Evolutionary conservation across 2,329 filamentous ascomycete species (phyloP).

Genomic region (Botryotinia narcissicola): DNA sequence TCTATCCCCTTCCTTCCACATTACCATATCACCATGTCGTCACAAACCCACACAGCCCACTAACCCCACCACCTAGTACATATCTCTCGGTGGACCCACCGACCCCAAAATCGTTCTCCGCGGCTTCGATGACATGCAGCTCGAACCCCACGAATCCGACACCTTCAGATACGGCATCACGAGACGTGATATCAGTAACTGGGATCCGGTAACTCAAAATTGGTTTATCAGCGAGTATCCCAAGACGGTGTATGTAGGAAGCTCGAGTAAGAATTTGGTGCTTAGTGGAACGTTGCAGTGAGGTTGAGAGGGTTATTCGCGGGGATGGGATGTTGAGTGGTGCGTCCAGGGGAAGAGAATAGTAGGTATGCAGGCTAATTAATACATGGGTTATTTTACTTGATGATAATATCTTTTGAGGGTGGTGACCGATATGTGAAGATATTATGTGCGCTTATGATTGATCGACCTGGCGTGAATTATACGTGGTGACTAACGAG

Average conservation of each 20-base stretch:
- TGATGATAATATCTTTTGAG: accelerated
- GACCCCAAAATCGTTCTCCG: slow-evolving; percentile 69
- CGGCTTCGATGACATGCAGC: slow-evolving; percentile 74
- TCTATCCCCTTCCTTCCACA: slow-evolving; percentile 43
- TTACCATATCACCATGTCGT: slow-evolving; percentile 26
- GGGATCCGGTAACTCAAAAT: slow-evolving; percentile 75
- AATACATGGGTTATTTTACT: no score
- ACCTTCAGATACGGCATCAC: slow-evolving; percentile 70
- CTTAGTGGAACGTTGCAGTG: slow-evolving; percentile 44
- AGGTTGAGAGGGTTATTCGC: no score
- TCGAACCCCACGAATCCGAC: slow-evolving; percentile 63
- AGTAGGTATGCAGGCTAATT: no score
- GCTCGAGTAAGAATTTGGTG: slow-evolving; percentile 32
- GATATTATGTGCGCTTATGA: neutral
- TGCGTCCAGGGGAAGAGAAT: accelerated
- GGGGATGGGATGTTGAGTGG: neutral
- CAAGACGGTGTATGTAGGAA: slow-evolving; percentile 38
- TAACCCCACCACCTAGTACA: slow-evolving; percentile 49
- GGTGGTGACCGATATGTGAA: no score
- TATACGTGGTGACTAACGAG: neutral
- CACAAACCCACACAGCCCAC: no score
- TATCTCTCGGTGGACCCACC: slow-evolving; percentile 74
- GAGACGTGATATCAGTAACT: slow-evolving; percentile 81
- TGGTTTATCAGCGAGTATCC: slow-evolving; percentile 57
- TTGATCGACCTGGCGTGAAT: neutral